Base-by-base conservation (phyloP, 176 grass and related monocot genomes). In the Bonia amplexicaulis region DNA sequence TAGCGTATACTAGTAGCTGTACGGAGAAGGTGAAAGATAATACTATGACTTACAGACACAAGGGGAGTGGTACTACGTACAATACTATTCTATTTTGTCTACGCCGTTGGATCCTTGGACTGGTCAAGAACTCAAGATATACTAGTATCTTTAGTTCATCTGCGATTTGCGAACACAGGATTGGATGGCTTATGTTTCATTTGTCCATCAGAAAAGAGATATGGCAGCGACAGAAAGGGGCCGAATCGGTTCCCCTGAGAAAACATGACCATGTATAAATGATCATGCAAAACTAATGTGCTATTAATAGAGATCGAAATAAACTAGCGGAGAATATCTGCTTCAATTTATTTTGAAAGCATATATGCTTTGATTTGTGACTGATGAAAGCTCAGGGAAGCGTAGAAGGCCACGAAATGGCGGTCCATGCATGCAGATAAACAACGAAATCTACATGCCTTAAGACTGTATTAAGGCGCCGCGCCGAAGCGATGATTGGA, bases 211-310 rank as follows among this genome's bases (percentile, higher is more conserved):
- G 12, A 53, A 49, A 68, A 68, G 48, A 47, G 46, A 52, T 6
- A 39, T 17, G 61, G 26, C 6, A 9, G 59, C 46, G 77, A 55
- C 72, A 35, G 78, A 78, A 86, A 55, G 64, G 45, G 25, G 40
- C 17, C 7, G 79, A 69, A 85, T 81, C 48, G 3, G 68, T 40
- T 90, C 65, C 41, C 41, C 40, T 4, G 57, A 48, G 29, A 76
- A 46, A 73, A 77, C 22, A 12, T 37, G 40, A 46, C 0, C 12
- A 8, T 3, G 45, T 9, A 48, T 33, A 42, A 68, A n/a, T 17
- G 25, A 40, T 11, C 88, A 90, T 66, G 83, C 83, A 72, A 55
- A 86, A 78, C 10, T 65, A 29, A 46, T 78, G 84, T 49, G 17
- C 45, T 15, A 71, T 88, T 53, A 69, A 51, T 47, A 20, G 35